Conservation (phyloP, 768 basidiomycete genomes). For the Lentinus brumalis region DNA sequence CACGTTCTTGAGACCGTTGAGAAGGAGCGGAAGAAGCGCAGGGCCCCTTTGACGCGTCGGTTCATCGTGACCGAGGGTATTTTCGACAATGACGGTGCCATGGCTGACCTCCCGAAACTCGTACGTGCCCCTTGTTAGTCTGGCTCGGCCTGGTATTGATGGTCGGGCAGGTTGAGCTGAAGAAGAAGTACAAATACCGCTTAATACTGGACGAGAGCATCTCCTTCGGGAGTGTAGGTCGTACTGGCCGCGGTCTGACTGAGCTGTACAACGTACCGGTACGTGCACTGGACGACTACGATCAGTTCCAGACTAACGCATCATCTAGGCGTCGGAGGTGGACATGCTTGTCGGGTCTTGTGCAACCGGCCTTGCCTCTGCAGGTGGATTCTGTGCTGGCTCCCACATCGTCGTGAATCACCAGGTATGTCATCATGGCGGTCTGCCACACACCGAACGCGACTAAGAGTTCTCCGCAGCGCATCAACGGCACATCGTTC, state of each 20-base stretch:
- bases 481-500: constrained; percentile 93
- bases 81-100: constrained; percentile 91
- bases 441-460: neutral
- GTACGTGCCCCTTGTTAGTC: constrained; percentile 45
- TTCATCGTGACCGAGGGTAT: constrained; percentile 98
- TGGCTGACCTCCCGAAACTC: constrained; percentile 90
- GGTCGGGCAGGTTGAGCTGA: constrained; percentile 77
- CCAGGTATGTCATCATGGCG: constrained; percentile 53
- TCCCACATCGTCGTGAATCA: constrained; percentile 81
- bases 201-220: constrained; percentile 92
- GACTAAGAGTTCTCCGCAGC: constrained; percentile 43
- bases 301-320: neutral
- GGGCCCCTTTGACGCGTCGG: constrained; percentile 77
- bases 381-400: constrained; percentile 96
- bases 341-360: constrained; percentile 95
- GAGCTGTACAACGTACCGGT: constrained; percentile 94
- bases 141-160: neutral
- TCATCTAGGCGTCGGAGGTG: constrained; percentile 72
- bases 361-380: constrained; percentile 78
- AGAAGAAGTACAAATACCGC: constrained; percentile 94
- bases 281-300: constrained; percentile 18
- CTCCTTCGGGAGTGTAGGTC: constrained; percentile 91
- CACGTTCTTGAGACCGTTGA: constrained; percentile 81
- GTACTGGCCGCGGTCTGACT: constrained; percentile 92
- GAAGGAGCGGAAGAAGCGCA: constrained; percentile 87